Conservation (phyloP, 2,329 filamentous ascomycete species). For the Elsinoe arachidis region DNA sequence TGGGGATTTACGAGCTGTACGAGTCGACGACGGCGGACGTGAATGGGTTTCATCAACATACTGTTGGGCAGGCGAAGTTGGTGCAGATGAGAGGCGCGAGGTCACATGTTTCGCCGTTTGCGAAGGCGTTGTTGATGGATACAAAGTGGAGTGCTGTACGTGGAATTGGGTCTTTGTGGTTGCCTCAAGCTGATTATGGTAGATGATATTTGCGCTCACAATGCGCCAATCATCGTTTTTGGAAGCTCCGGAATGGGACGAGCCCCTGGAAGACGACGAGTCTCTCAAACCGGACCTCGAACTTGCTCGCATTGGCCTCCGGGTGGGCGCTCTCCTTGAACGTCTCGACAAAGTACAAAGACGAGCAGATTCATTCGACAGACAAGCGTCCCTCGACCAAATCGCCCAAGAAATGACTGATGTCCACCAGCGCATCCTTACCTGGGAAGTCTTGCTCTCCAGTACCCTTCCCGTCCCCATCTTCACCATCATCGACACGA, state of each 20-base stretch:
- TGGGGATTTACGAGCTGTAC: slow-evolving; percentile 6
- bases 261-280: background rate
- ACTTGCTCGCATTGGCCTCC: background rate
- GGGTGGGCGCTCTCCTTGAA: background rate
- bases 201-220: slow-evolving; percentile 9
- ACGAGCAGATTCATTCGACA: background rate
- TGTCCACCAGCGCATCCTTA: background rate
- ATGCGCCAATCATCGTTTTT: slow-evolving; percentile 1
- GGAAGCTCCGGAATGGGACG: background rate
- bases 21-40: background rate
- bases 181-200: background rate
- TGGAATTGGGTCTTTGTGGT: background rate
- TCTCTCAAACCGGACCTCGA: background rate
- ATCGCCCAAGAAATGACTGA: background rate
- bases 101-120: background rate
- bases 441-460: slow-evolving; percentile 4
- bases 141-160: background rate
- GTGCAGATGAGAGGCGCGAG: background rate
- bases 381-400: background rate
- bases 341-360: background rate
- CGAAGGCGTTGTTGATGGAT: background rate
- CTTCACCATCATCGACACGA: background rate
- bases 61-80: background rate
- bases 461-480: background rate
- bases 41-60: slow-evolving; percentile 9